These are phyloP conservation scores for Tubosaeta sp. DNA, from an alignment of 768 basidiomycete species.

Conservation along the genomic window DNA sequence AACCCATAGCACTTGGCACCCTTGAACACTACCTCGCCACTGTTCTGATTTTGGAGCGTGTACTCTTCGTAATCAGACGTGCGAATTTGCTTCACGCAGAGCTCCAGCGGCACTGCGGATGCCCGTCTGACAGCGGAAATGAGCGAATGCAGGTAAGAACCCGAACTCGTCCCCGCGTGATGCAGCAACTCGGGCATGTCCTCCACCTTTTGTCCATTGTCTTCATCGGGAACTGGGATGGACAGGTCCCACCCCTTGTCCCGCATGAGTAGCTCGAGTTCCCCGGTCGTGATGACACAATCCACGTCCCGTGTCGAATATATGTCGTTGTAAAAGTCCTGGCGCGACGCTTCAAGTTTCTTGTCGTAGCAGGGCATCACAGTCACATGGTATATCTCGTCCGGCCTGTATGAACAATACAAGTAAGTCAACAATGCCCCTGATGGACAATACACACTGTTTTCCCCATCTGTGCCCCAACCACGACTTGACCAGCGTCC, in stretches of 20 bases:
- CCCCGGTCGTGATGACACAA: constrained; percentile 96
- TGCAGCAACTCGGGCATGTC: constrained; percentile 66
- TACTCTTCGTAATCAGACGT: constrained; percentile 78
- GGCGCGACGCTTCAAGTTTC: constrained; percentile 94
- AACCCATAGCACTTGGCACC: constrained; percentile 98
- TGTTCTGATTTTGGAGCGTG: constrained; percentile 41
- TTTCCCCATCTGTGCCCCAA: constrained; percentile 63
- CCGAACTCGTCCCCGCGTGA: constrained; percentile 86
- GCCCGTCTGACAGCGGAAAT: constrained; percentile 49
- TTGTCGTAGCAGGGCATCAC: constrained; percentile 99
- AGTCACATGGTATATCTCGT: constrained; percentile 90
- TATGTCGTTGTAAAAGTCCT: constrained; percentile 82
- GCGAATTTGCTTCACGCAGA: constrained; percentile 58
- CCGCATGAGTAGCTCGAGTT: constrained; percentile 79
- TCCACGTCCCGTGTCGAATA: constrained; percentile 91
- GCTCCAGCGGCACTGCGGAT: constrained; percentile 42
- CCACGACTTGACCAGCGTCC: constrained; percentile 89
- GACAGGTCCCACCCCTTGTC: constrained; percentile 81
- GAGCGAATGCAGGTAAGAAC: constrained; percentile 85
- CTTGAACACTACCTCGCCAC: constrained; percentile 71
- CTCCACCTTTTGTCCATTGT: constrained; percentile 10
- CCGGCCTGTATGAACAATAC: constrained; percentile 47
- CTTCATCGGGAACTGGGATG: constrained; percentile 50
- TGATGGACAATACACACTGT: constrained; percentile 46
- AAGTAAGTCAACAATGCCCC: constrained; percentile 2